Base-by-base conservation (phyloP, 345 rosid species). In the Eutrema heterophyllum region DNA sequence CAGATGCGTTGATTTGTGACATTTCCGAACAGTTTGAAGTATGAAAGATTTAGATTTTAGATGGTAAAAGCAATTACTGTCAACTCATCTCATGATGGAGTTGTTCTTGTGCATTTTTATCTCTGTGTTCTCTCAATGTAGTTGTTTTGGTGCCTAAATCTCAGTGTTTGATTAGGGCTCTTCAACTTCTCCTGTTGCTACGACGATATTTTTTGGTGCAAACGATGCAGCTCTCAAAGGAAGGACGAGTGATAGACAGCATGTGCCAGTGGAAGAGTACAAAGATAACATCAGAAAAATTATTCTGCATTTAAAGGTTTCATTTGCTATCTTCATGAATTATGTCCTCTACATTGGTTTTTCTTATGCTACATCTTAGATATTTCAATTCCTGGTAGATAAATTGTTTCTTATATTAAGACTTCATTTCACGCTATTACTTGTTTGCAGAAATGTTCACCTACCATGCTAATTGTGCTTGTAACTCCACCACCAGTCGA, bases 221-320 rank as follows among this genome's bases (percentile, higher is more conserved):
- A 94, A 94, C 79, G 98, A 94, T 81, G 97, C 98, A 27, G 96
- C 93, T 74, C 84, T 94, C 48, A 65, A 73, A 11, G 98, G 96
- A 71, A 85, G 93, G 78, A 83, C 59, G 8, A 66, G 86, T 32
- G 96, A 91, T 64, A 75, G 83, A 68, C 97, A 87, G 50, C 92
- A 94, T 79, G 97, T 94, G 52, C 97, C 97, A 0, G 60, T 88
- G 26, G 85, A 86, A 67, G 97, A 88, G 81, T 94, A 89, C 69
- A 83, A 65, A 67, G 85, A 89, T 43, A 91, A 94, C 79, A 67
- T 94, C 60, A 76, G 78, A 52, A 84, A 76, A 76, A 87, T 94
- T n/a, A 88, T 86, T 62, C 81, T n/a, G 51, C 97, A 88, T 79
- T 84, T 94, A 71, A 92, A 91, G 95, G 98, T 94, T 68, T 62